These are phyloP conservation scores for Seiridium cupressi DNA, from an alignment of 2,329 filamentous ascomycete genomes.

Conservation along the genomic window DNA sequence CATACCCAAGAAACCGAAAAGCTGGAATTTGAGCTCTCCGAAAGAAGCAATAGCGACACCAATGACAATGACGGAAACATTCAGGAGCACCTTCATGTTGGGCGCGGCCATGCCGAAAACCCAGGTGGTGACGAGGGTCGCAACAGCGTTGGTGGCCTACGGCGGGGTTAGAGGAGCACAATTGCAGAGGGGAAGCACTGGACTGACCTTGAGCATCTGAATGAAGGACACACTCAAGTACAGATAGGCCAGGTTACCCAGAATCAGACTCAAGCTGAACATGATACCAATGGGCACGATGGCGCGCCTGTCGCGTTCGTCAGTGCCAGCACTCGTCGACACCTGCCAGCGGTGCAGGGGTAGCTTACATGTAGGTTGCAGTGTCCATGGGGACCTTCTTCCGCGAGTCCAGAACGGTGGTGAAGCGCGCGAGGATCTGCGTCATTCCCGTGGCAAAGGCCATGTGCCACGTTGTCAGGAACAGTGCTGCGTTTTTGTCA, in stretches of 20 bases:
- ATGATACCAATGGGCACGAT: conserved; percentile 67
- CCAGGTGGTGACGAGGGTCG: conserved; percentile 65
- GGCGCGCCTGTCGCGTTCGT: conserved; percentile 36
- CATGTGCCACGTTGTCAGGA: conserved; percentile 69
- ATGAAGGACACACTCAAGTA: conserved; percentile 69
- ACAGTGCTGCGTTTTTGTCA: conserved; percentile 37
- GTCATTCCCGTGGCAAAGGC: conserved; percentile 65
- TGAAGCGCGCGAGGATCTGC: conserved; percentile 64
- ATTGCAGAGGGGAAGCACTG: not conserved
- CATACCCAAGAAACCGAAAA: conserved; percentile 54
- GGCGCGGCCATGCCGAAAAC: conserved; percentile 51
- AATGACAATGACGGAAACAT: conserved; percentile 51
- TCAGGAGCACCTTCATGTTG: conserved; percentile 43
- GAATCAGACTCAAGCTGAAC: conserved; percentile 66
- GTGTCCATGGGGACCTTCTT: conserved; percentile 63
- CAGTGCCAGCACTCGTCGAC: not conserved
- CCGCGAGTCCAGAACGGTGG: conserved; percentile 60
- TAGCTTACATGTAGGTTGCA: conserved; percentile 50
- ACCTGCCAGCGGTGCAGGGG: not conserved
- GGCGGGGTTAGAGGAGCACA: not conserved
- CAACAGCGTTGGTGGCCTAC: conserved; percentile 64
- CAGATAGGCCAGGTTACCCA: conserved; percentile 67
- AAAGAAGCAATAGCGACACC: conserved; percentile 53
- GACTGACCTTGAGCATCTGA: conserved; percentile 62
- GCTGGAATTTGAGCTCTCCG: conserved; percentile 69